Percentiles rank a stretch among this genome's conserved stretches.
These are phyloP conservation scores for Mucor plumbeus DNA, from an alignment of 371 early-diverging fungal genomes.

Conservation along the genomic window DNA sequence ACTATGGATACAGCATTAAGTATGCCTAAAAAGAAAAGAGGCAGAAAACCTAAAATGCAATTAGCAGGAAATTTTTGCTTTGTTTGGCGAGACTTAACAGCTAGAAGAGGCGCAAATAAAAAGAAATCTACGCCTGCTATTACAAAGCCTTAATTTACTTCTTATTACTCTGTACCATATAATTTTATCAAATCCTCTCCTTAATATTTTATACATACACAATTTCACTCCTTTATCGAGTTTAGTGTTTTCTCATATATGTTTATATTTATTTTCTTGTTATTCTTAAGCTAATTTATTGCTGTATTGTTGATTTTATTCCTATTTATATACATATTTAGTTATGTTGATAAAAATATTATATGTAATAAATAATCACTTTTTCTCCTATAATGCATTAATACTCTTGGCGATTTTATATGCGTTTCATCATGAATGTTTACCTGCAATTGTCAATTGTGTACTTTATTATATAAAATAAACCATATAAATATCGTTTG, in stretches of 20 bases:
- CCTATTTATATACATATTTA: constrained; percentile 5
- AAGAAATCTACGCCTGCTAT: constrained; percentile 9
- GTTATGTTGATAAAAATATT: neutral
- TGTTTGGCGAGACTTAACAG: constrained; percentile 55
- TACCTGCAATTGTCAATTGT: neutral
- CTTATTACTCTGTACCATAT: neutral
- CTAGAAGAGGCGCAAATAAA: constrained; percentile 40
- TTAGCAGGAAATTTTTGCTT: constrained; percentile 55
- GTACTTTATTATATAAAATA: neutral
- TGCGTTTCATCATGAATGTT: neutral
- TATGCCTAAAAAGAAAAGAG: constrained; percentile 54
- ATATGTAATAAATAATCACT: neutral
- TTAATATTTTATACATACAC: neutral
- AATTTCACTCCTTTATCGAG: neutral
- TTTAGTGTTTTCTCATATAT: constrained; percentile 2
- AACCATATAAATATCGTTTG: neutral
- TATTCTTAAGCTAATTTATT: neutral
- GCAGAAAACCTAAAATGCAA: constrained; percentile 53
- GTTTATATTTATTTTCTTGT: constrained; percentile 5
- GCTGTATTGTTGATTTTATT: neutral
- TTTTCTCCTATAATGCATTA: neutral
- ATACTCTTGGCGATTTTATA: neutral
- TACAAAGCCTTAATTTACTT: neutral
- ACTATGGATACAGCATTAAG: constrained; percentile 41
- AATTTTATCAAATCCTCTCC: neutral